These are phyloP conservation scores for Alternaria triticimaculans DNA, from an alignment of 2,329 filamentous ascomycete genomes.

Conservation along the genomic window DNA sequence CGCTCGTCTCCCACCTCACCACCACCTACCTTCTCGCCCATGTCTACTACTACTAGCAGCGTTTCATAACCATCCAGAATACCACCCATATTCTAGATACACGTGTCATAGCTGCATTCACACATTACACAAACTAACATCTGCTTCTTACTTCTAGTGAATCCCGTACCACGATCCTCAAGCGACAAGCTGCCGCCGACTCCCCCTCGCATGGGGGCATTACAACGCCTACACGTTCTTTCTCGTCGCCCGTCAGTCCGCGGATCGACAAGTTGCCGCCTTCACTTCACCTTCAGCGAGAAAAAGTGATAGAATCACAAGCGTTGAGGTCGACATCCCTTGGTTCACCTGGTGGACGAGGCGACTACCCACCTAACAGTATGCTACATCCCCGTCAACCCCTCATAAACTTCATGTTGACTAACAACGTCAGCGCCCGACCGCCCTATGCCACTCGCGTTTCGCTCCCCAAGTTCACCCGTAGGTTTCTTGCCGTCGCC, in stretches of 20 bases:
- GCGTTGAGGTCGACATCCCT: background rate
- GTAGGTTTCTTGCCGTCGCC: constrained; percentile 1
- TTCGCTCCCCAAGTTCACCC: constrained; percentile 18
- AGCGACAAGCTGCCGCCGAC: background rate
- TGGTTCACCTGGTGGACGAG: background rate
- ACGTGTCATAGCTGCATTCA: background rate
- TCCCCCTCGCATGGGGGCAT: background rate
- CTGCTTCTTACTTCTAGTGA: background rate
- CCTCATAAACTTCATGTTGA: background rate
- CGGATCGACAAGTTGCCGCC: background rate
- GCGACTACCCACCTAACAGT: constrained; percentile 23
- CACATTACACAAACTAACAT: background rate
- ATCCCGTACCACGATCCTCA: background rate
- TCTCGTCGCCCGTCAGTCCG: background rate
- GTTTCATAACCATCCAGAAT: background rate
- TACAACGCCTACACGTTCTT: background rate
- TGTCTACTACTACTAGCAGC: background rate
- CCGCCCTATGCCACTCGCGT: constrained; percentile 34
- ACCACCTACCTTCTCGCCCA: background rate
- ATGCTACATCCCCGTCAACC: background rate
- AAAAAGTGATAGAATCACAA: background rate
- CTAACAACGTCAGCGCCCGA: constrained; percentile 26
- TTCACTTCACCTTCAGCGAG: background rate
- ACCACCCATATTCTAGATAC: background rate
- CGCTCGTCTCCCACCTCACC: background rate